phyloP scores from a whole-genome alignment of 177 flowering plant genomes.

The Vitis hybrid region DNA sequence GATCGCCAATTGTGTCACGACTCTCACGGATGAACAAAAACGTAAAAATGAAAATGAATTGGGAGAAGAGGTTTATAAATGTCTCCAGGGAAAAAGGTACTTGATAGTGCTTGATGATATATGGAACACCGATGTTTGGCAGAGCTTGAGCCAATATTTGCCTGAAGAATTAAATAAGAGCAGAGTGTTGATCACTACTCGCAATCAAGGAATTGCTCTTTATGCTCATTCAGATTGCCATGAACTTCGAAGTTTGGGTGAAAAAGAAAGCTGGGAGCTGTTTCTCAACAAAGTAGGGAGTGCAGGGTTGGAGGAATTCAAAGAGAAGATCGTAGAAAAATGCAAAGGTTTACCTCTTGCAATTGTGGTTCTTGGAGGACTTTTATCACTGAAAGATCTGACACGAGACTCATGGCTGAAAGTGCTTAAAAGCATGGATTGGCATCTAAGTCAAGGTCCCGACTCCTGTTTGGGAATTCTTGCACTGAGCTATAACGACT shows the following conservation, averaged over 20 bases:
- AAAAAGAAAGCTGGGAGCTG: background rate
- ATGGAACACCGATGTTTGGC: background rate
- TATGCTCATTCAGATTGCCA: background rate
- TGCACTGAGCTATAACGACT: background rate
- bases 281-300: background rate
- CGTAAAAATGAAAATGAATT: background rate
- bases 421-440: background rate
- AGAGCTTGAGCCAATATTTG: fast-evolving
- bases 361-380: background rate
- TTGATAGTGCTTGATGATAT: background rate
- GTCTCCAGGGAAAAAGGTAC: background rate
- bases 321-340: too few relatives aligned
- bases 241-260: background rate
- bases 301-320: background rate
- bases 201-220: background rate
- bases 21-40: background rate
- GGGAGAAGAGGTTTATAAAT: background rate
- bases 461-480: background rate
- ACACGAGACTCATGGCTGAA: background rate
- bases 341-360: too few relatives aligned
- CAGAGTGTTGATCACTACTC: background rate
- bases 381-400: background rate
- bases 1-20: background rate
- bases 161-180: background rate
- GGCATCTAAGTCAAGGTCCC: too few relatives aligned